Percentiles rank a stretch among this genome's conserved stretches.
Conservation (phyloP, 495 filamentous ascomycete genomes). For the Tuber magnatum region DNA sequence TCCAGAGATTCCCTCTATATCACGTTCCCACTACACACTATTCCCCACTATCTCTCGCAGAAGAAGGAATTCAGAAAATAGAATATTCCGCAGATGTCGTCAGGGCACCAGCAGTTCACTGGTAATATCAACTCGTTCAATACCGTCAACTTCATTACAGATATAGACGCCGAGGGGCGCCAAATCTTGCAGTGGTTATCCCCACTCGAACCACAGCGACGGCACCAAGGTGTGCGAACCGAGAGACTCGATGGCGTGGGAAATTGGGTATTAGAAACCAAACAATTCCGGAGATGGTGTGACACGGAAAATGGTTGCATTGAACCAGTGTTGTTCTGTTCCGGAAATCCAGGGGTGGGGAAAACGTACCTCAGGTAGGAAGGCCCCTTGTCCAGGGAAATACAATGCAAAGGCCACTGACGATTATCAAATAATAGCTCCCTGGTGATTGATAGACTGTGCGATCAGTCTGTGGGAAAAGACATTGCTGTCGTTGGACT, state of each 20-base stretch:
- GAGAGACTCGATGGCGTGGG: background rate
- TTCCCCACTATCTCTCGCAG: too few relatives aligned
- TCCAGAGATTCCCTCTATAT: background rate
- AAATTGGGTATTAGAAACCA: background rate
- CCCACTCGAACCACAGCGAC: background rate
- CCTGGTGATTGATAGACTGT: background rate
- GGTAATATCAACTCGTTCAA: background rate
- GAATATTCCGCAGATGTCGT: background rate
- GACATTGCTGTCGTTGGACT: background rate
- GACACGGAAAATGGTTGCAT: background rate
- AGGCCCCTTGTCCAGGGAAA: background rate
- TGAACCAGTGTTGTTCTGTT: background rate
- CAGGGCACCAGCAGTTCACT: background rate
- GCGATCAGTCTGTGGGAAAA: background rate
- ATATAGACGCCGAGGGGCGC: background rate
- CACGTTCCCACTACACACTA: background rate
- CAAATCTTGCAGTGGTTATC: background rate
- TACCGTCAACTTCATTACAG: background rate
- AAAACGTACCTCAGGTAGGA: background rate
- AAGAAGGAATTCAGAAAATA: background rate
- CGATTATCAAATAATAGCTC: background rate
- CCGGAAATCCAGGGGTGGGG: background rate
- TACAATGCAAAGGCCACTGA: background rate
- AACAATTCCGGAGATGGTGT: background rate
- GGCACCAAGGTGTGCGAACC: background rate